Percentiles rank a stretch among this genome's conserved stretches.
phyloP scores from a whole-genome alignment of 371 early-diverging fungal species.

The Rhizopus sp. region DNA sequence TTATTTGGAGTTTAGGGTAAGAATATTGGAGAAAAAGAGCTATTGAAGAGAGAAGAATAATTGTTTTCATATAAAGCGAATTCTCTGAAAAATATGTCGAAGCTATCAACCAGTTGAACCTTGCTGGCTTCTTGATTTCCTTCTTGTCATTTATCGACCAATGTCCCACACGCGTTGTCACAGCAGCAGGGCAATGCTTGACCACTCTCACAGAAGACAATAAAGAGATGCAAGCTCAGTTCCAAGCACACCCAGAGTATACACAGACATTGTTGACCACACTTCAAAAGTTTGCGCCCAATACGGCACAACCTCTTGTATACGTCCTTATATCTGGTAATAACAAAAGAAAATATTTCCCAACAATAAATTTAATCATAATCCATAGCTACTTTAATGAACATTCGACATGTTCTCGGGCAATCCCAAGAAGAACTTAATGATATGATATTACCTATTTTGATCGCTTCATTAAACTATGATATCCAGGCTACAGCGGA shows the following conservation, averaged over 20 bases:
- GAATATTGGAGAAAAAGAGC: not conserved
- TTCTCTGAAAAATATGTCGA: constrained; percentile 66
- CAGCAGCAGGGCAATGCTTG: constrained; percentile 81
- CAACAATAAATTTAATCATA: not conserved
- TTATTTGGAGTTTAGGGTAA: constrained; percentile 65
- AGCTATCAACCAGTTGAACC: constrained; percentile 64
- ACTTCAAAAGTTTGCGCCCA: constrained; percentile 41
- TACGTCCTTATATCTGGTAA: constrained; percentile 60
- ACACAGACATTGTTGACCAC: constrained; percentile 52
- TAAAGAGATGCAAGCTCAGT: constrained; percentile 57
- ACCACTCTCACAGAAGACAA: constrained; percentile 86
- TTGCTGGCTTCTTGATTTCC: constrained; percentile 68
- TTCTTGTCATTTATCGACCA: constrained; percentile 65
- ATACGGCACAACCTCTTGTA: constrained; percentile 44
- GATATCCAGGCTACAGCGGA: constrained; percentile 64
- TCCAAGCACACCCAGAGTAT: constrained; percentile 63
- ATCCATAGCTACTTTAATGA: constrained; percentile 42
- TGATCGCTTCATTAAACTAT: constrained; percentile 56
- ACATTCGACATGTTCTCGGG: constrained; percentile 35
- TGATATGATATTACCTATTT: constrained; percentile 53
- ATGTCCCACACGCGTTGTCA: constrained; percentile 62
- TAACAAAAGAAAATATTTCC: not conserved
- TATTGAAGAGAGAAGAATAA: not conserved
- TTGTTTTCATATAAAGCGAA: constrained; percentile 47
- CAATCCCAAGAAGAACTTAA: constrained; percentile 51